Evolutionary conservation across 2,329 filamentous ascomycete species (phyloP), one percentile per base, ranked within the genome.

Genomic region (Colletotrichum musae): DNA sequence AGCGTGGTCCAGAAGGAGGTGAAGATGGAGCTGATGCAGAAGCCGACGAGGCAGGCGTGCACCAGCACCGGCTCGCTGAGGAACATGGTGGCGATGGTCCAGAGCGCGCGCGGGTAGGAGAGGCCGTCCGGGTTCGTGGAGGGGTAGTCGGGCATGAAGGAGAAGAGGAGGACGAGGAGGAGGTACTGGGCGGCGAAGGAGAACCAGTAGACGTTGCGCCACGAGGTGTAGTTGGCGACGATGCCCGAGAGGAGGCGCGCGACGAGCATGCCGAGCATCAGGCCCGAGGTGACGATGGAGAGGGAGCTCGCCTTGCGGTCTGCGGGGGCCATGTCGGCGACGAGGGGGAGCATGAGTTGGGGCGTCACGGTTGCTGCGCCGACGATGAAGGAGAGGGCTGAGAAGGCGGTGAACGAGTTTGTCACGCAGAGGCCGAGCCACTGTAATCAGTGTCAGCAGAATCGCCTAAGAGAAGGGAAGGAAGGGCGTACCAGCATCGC

Each of bases 311-410:
- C 92, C 13, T 92, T 89, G 32, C 91, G 87, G 50, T 90, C 82
- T 0, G 88, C 84, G 0, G 93, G 92, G 0, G 93, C 93, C 18
- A 95, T 89, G 74, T 95, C 93, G 2, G 93, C 92, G 0, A 95
- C 92, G 0, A 96, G 83, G 0, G 93, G 93, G 16, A 96, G 89
- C 92, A 96, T 94, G 63, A 92, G 82, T 78, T 92, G 90, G 13
- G 93, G 93, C 3, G 93, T 95, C 2, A 95, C 93, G 0, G 93
- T 96, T 2, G 92, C 91, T n/a, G 92, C 80, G n/a, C 91, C 90
- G 12, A 89, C 89, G 62, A 95, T 80, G 79, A 93, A 95, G 5
- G 91, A 93, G 18, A 95, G 83, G 1, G 85, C 89, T 0, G 88
- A 85, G 78, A 96, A 95, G 6, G 86, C 84, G 0, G 81, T 75